phyloP scores from a whole-genome alignment of 495 filamentous ascomycete species.

The Annulohypoxylon bovei region DNA sequence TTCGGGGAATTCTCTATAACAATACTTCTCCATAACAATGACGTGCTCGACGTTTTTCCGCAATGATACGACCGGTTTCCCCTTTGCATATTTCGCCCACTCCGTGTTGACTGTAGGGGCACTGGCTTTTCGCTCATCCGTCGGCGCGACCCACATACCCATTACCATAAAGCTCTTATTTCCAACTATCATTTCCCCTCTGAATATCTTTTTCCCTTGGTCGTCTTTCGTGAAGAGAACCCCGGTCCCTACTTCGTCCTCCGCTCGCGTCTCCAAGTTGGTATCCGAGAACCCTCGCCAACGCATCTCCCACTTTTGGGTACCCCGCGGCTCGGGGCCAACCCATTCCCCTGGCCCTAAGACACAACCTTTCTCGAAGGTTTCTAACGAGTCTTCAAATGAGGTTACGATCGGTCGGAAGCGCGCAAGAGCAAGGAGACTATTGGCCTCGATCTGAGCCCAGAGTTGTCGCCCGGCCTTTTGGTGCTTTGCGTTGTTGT shows the following conservation, averaged over 20 bases:
- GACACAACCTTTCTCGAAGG: constrained; percentile 19
- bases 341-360: constrained; percentile 8
- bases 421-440: constrained; percentile 3
- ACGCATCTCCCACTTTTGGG: constrained; percentile 14
- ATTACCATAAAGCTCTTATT: background rate
- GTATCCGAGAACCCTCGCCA: constrained; percentile 15
- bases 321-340: constrained; percentile 7
- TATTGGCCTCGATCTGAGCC: constrained; percentile 7
- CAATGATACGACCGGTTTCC: background rate
- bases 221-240: background rate
- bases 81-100: background rate
- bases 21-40: constrained; percentile 25
- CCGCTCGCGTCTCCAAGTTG: background rate
- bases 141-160: background rate
- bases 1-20: constrained; percentile 5
- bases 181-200: background rate
- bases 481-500: constrained; percentile 22
- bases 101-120: constrained; percentile 1
- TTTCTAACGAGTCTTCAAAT: background rate
- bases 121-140: background rate
- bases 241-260: background rate
- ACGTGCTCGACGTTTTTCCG: constrained; percentile 3
- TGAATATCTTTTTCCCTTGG: background rate
- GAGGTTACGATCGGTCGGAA: background rate
- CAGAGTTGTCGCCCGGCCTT: constrained; percentile 18